Conservation (phyloP, 768 basidiomycete genomes). For the Suillus cothurnatus region DNA sequence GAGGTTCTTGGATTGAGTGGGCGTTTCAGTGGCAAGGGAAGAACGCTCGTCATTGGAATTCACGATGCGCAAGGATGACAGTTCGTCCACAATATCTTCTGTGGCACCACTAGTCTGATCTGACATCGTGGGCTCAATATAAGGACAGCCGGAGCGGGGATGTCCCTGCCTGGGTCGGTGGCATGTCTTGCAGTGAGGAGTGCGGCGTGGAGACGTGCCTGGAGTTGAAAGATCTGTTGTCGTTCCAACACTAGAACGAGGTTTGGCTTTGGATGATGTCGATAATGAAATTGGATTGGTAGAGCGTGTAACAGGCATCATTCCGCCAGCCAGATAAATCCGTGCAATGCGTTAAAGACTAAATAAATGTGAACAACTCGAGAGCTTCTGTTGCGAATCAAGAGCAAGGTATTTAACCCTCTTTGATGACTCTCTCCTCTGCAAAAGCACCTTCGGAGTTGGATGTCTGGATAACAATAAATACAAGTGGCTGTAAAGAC, state of each 20-base stretch:
- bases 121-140: conserved; percentile 33
- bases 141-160: conserved; percentile 65
- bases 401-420: neutral
- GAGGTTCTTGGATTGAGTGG: conserved; percentile 9
- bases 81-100: conserved; percentile 41
- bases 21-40: conserved; percentile 7
- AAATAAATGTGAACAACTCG: neutral
- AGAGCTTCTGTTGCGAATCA: neutral
- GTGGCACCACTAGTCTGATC: conserved; percentile 15
- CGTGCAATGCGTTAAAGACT: neutral
- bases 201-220: conserved; percentile 48
- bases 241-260: conserved; percentile 14
- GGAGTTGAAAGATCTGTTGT: conserved; percentile 22
- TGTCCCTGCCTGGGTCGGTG: conserved; percentile 56
- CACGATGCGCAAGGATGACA: conserved; percentile 50
- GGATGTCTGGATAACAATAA: neutral
- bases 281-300: conserved; percentile 24
- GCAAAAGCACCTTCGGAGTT: neutral
- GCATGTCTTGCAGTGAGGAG: conserved; percentile 58
- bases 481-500: neutral
- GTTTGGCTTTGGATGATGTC: conserved; percentile 25
- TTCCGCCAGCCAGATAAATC: conserved; percentile 7
- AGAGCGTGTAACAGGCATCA: conserved; percentile 33
- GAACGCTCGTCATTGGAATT: conserved; percentile 23
- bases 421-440: neutral